These are phyloP conservation scores for Odontarrhena argentea DNA, from an alignment of 345 rosid genomes.

Conservation along the genomic window DNA sequence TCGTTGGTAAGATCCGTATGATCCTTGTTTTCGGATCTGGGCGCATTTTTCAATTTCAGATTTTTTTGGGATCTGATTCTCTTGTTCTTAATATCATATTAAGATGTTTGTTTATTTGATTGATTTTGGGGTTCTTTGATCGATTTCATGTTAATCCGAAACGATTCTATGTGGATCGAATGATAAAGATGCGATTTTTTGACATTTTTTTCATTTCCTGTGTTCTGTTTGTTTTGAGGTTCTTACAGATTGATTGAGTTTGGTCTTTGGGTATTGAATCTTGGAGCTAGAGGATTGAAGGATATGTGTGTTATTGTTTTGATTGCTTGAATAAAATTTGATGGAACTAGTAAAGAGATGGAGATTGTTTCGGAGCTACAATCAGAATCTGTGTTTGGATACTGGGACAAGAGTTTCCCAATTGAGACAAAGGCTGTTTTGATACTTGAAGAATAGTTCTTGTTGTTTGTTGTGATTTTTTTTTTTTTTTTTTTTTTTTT, in stretches of 20 bases:
- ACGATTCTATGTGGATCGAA: constrained; percentile 36
- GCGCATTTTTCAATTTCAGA: constrained; percentile 9
- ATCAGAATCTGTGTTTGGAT: constrained; percentile 40
- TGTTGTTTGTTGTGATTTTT: neutral
- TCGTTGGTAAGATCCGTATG: constrained; percentile 37
- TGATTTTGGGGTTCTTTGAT: neutral
- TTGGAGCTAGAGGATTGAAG: neutral
- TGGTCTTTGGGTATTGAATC: neutral
- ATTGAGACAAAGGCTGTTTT: constrained; percentile 24
- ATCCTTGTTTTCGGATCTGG: constrained; percentile 39
- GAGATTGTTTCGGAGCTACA: constrained; percentile 45
- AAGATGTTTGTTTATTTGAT: no score
- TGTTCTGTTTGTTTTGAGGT: neutral
- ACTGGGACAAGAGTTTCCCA: constrained; percentile 40
- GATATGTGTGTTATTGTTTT: constrained; percentile 34
- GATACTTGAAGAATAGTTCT: constrained; percentile 16
- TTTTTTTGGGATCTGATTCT: constrained; percentile 37
- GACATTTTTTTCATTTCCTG: neutral
- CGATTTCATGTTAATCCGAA: constrained; percentile 5
- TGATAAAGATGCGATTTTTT: constrained; percentile 33
- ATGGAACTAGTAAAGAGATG: constrained; percentile 41
- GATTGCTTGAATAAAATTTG: constrained; percentile 33
- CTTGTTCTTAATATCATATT: constrained; percentile 5
- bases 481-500: constrained; percentile 41
- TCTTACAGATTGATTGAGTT: constrained; percentile 17